Conservation (phyloP, 345 rosid genomes). For the Eucalyptus victrix region DNA sequence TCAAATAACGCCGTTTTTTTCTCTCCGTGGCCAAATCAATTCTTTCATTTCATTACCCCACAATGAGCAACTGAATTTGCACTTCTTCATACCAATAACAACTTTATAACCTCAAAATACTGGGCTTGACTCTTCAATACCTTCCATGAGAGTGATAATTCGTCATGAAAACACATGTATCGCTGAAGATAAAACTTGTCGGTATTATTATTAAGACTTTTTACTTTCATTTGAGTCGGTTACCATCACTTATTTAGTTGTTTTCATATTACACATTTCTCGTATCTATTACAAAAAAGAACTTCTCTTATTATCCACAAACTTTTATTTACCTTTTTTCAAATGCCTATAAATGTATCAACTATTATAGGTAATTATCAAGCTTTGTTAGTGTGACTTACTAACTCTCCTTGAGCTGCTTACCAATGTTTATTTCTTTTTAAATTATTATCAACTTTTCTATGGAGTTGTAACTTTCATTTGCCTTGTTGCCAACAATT, state of each 20-base stretch:
- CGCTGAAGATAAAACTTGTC: not conserved
- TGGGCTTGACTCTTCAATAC: not conserved
- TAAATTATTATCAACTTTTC: not conserved
- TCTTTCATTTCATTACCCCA: not conserved
- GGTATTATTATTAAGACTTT: not conserved
- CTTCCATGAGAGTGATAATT: not conserved
- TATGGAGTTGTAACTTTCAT: not conserved
- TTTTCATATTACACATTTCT: not conserved
- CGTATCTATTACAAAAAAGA: too few relatives aligned
- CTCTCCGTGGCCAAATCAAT: not conserved
- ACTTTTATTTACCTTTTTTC: not conserved
- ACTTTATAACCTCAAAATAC: not conserved
- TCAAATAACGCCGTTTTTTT: not conserved
- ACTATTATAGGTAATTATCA: not conserved
- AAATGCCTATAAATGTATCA: not conserved
- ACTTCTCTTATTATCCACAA: not conserved
- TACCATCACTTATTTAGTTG: not conserved
- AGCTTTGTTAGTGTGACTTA: not conserved
- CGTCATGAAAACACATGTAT: not conserved
- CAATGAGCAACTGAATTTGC: not conserved
- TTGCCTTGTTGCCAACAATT: not conserved
- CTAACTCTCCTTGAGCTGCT: not conserved
- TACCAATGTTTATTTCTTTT: not conserved
- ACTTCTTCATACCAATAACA: not conserved
- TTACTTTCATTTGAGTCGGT: not conserved